Evolutionary conservation across 2,329 filamentous ascomycete species (phyloP).

Genomic region (Aspergillus spinulosporus): DNA sequence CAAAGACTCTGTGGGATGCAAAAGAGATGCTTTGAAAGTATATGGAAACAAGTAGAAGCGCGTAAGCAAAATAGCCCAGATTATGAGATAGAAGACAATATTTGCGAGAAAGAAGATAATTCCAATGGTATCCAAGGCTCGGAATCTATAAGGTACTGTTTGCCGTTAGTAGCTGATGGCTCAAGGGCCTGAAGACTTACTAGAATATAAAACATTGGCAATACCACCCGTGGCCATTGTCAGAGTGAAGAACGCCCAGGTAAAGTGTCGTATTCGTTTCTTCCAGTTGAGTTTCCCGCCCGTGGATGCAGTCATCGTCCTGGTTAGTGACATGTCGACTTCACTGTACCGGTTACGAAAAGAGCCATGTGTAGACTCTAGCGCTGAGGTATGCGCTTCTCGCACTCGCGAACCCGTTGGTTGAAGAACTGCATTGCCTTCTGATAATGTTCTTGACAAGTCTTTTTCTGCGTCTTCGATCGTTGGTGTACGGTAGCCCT

Average conservation of each 20-base stretch:
- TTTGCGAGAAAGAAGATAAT: constrained; percentile 64
- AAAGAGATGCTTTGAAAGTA: constrained; percentile 69
- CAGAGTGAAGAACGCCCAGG: constrained; percentile 79
- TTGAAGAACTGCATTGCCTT: constrained; percentile 15
- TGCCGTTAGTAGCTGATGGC: constrained; percentile 4
- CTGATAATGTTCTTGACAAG: constrained; percentile 15
- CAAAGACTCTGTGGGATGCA: constrained; percentile 74
- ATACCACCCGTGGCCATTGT: constrained; percentile 64
- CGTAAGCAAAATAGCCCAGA: constrained; percentile 64
- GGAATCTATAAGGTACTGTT: constrained; percentile 54
- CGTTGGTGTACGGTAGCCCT: constrained; percentile 48
- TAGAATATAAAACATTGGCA: constrained; percentile 59
- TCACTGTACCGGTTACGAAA: constrained; percentile 23
- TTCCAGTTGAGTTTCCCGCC: constrained; percentile 47
- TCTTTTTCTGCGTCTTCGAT: constrained; percentile 44
- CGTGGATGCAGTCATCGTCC: constrained; percentile 19
- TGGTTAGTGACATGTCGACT: constrained; percentile 20
- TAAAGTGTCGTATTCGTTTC: constrained; percentile 61
- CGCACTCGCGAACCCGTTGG: constrained; percentile 19
- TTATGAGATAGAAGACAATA: constrained; percentile 61
- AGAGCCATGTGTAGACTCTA: constrained; percentile 28
- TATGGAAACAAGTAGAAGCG: constrained; percentile 70
- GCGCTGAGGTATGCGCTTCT: constrained; percentile 32
- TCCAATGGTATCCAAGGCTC: constrained; percentile 61
- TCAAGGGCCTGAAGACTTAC: constrained; percentile 44